Evolutionary conservation across 768 basidiomycete species (phyloP), one percentile per base, ranked within the genome.

Genomic region (Lentinula lateritia): DNA sequence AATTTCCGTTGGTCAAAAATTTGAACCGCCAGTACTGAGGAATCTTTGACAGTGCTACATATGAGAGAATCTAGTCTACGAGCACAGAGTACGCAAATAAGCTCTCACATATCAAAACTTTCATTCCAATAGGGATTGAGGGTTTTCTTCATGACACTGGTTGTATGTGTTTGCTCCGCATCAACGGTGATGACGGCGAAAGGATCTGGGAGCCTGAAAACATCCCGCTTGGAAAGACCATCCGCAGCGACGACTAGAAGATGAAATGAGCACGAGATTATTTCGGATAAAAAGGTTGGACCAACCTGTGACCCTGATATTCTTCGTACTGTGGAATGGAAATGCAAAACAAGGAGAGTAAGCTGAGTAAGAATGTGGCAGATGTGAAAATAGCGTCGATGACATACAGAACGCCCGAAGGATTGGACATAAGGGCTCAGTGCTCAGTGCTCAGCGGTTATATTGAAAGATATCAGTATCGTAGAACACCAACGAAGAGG

Each of bases 1-100:
- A 98, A 98, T 76, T 99, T 99, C 74, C 94, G 88, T 75, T 98
- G 96, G 76, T 99, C 97, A 67, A 98, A 98, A 68, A 98, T 97
- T 76, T 99, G 97, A 1, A 98, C 95, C 5, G 94, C 93, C 62
- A 99, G 85, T 52, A 98, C 92, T 16, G 95, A 98, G n/a, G 92
- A 93, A 67, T 99, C 97, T 73, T 95, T 96, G 71, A 97, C 96
- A 56, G 85, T 92, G 66, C 95, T 98, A 67, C 28, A 53, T 23
- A 58, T 43, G 34, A 62, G 60, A 63, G 62, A 54, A 50, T 56
- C 28, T 39, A 16, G 20, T 62, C 35, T 48, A 28, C 53, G 35
- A 45, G 28, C 23, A 43, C 55, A 6, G 50, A 7, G 18, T 28
- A 9, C 28, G 16, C 12, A 6, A 42, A 28, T 16, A 12, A 43